These are phyloP conservation scores for Prunus mume DNA, from an alignment of 306 rosid species.

Conservation along the genomic window DNA sequence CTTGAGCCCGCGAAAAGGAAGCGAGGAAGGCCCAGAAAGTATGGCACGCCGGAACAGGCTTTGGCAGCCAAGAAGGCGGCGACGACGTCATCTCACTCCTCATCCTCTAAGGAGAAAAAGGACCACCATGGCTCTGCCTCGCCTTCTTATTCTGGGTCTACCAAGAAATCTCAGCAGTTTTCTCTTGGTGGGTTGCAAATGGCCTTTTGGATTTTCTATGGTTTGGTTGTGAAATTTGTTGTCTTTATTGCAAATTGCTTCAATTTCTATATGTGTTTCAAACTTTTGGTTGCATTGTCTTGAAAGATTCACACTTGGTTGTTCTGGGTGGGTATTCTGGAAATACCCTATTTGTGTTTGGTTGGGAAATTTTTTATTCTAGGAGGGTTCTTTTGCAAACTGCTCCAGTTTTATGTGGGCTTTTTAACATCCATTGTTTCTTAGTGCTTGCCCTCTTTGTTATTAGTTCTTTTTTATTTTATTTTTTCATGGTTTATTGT, in stretches of 20 bases:
- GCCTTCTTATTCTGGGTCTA: conserved; percentile 42
- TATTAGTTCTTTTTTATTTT: neutral
- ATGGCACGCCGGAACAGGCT: conserved; percentile 83
- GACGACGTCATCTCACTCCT: conserved; percentile 68
- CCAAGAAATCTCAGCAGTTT: conserved; percentile 62
- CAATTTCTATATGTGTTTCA: neutral
- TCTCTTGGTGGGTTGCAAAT: conserved; percentile 43
- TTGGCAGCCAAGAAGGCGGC: conserved; percentile 86
- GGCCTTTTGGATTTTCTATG: neutral
- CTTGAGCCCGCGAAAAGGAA: conserved; percentile 67
- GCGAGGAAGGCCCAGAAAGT: conserved; percentile 90
- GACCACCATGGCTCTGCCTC: conserved; percentile 33
- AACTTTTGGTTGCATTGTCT: neutral
- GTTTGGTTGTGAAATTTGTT: neutral
- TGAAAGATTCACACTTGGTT: conserved; percentile 3
- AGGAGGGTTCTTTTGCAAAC: neutral
- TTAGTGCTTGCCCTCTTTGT: neutral
- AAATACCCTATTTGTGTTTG: neutral
- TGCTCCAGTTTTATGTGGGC: neutral
- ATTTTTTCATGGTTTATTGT: neutral
- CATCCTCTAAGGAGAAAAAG: conserved; percentile 51
- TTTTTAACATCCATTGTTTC: neutral
- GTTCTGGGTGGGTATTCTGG: neutral
- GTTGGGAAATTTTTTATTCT: neutral
- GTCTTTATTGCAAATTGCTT: neutral